Percentiles rank a stretch among this genome's conserved stretches.
These are phyloP conservation scores for Coffea humblotiana DNA, from an alignment of 305 asterid species.

Conservation along the genomic window DNA sequence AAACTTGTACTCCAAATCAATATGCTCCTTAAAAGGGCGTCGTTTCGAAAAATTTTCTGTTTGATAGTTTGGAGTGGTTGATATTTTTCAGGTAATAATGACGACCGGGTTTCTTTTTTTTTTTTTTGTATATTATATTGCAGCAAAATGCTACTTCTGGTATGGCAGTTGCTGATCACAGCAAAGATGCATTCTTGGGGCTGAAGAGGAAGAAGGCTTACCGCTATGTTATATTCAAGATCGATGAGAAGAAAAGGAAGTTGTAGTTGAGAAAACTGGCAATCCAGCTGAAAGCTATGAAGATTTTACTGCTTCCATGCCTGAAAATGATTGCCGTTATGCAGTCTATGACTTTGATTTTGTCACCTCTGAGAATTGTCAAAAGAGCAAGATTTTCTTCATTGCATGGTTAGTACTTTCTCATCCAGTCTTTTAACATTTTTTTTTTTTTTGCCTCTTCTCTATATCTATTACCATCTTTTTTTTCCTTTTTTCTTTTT, in stretches of 20 bases:
- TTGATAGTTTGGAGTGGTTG: neutral
- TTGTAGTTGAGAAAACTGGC: slow-evolving; percentile 36
- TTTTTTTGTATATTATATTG: neutral
- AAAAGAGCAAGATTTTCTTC: slow-evolving; percentile 40
- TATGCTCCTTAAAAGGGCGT: neutral
- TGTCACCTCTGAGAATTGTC: slow-evolving; percentile 40
- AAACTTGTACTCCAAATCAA: neutral
- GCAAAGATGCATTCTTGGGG: slow-evolving; percentile 37
- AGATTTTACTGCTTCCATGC: slow-evolving; percentile 34
- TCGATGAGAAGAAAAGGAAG: slow-evolving; percentile 39
- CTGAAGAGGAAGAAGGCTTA: slow-evolving; percentile 32
- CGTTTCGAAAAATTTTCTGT: too few species aligned
- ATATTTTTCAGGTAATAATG: neutral
- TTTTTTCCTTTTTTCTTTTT: neutral
- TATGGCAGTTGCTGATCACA: slow-evolving; percentile 34
- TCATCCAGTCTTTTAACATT: neutral
- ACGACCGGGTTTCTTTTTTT: neutral
- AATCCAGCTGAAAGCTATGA: slow-evolving; percentile 30
- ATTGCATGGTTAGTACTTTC: slow-evolving; percentile 30
- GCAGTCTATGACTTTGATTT: slow-evolving; percentile 38
- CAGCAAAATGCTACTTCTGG: slow-evolving; percentile 36
- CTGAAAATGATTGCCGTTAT: slow-evolving; percentile 35
- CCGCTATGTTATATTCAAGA: slow-evolving; percentile 36
- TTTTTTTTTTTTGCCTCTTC: neutral
- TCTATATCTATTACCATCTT: neutral